Evolutionary conservation across 352 stramenopile genomes (phyloP), one percentile per base, ranked within the genome.

Genomic region (Phytophthora cajani): DNA sequence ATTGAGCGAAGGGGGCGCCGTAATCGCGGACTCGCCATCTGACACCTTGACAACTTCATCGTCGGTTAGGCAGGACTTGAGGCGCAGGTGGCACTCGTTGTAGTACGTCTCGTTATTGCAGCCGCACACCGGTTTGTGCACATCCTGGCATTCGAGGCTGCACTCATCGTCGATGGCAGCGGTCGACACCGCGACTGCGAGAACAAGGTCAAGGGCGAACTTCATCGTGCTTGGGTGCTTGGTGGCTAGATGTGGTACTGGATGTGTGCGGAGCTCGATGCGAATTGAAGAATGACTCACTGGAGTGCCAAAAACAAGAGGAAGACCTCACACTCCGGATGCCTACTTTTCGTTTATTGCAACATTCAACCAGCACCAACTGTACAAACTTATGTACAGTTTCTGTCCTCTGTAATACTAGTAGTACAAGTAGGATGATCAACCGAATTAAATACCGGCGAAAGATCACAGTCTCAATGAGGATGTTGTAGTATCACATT

Each of bases 61-160:
- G 38, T 71, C 81, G 14, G 68, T 66, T 23, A 70, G 55, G 65
- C 81, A 89, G 2, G 63, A 30, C 3, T 56, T 62, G 6, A 80
- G 59, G 5, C 47, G 54, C 19, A 86, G 49, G 51, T 62, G 52
- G 55, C 79, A 86, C 30, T 44, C 30, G 61, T 79, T 86, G 5
- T 63, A 63, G 73, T 88, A 88, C n/a, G 73, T 88, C 38, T 74
- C 57, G 11, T 71, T 73, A 57, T 86, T 63, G 5, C 74, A 82
- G n/a, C 78, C 78, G 36, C 77, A 87, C 25, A 87, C 77, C 0
- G 65, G 69, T n/a, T 74, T 23, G 46, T 75, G 69, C 17, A 71
- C 55, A 21, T 80, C 69, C 36, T 58, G 25, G 25, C 69, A 74
- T 32, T 36, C 46, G 10, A 65, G 64, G 10, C 63, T 56, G 30